A percentile compares a stretch with the other conserved stretches of the same genome.
phyloP scores from a whole-genome alignment of 345 rosid genomes.

The Barbarea vulgaris region DNA sequence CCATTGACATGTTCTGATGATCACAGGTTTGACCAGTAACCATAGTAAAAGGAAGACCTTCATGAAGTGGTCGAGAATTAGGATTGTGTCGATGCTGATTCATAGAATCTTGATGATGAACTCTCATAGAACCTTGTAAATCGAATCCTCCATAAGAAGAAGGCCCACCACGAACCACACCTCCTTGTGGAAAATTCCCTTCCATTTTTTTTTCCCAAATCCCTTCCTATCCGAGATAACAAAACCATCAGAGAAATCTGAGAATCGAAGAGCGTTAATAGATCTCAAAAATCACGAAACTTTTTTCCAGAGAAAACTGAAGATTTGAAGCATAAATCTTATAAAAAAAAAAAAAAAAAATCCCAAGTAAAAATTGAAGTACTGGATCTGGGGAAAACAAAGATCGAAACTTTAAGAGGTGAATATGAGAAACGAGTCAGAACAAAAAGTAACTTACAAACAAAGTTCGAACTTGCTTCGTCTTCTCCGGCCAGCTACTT shows the following conservation, averaged over 20 bases:
- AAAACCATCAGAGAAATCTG: background rate
- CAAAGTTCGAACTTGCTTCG: conserved; percentile 19
- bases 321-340: background rate
- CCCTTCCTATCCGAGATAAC: background rate
- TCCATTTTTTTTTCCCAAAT: conserved; percentile 50
- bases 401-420: conserved; percentile 7
- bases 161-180: conserved; percentile 61
- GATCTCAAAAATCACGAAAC: conserved; percentile 9
- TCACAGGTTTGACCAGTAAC: conserved; percentile 65
- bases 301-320: background rate
- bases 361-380: background rate
- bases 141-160: conserved; percentile 75
- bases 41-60: conserved; percentile 73
- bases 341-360: background rate
- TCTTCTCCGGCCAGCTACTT: conserved; percentile 35
- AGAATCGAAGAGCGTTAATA: background rate
- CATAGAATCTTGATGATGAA: conserved; percentile 55
- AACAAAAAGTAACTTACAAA: conserved; percentile 16
- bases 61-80: conserved; percentile 54
- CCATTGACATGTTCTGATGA: conserved; percentile 44
- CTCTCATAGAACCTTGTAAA: conserved; percentile 66
- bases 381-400: conserved; percentile 13
- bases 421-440: background rate
- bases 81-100: conserved; percentile 58
- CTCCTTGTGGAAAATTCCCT: conserved; percentile 69